Base-by-base conservation (phyloP, 768 basidiomycete species). In the Auriculariales sp. region DNA sequence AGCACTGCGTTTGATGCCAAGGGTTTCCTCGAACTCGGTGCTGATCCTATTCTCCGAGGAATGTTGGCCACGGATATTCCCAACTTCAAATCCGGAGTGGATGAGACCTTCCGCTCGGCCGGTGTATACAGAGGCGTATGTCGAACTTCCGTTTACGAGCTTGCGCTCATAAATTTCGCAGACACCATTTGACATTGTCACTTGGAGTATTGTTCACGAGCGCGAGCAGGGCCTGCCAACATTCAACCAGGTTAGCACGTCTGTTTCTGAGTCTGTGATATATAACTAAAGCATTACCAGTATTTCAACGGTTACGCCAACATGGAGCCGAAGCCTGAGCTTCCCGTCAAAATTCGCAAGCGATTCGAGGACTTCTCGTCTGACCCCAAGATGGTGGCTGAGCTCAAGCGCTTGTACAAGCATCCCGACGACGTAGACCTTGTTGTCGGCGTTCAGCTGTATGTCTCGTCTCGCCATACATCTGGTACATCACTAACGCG, bases 171-270 rank as follows among this genome's bases (percentile, higher is more conserved):
- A n/a, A n/a, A n/a, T n/a, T n/a, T n/a, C 15, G 31, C 31, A 32
- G 31, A 7, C 7, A 32, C 39, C 39, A 4, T 44, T 44, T 24
- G 39, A 44, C 22, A 44, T 44, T 7, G 39, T 44, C 39, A 44
- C 39, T 15, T 44, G 39, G 39, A 44, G 39, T 25, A 44, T 44
- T 25, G 39, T 44, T 4, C 39, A 44, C 39, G 39, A 44, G 39
- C 39, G 39, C 19, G 39, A 44, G 39, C 39, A 44, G 39, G 39
- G 39, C 19, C 19, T 44, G 3, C 39, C 39, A 7, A 44, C 39
- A 1, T 44, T 44, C 24, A 44, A 44, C 22, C 39, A 44, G 39
- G 35, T 36, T 15, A 15, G 5, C 1, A 11, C 1, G 15, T 1
- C 22, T 22, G 35, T 6, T 36, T 36, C 15, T 9, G n/a, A 36